phyloP scores from a whole-genome alignment of 2,329 filamentous ascomycete species.

The Sporothrix schenckii region DNA sequence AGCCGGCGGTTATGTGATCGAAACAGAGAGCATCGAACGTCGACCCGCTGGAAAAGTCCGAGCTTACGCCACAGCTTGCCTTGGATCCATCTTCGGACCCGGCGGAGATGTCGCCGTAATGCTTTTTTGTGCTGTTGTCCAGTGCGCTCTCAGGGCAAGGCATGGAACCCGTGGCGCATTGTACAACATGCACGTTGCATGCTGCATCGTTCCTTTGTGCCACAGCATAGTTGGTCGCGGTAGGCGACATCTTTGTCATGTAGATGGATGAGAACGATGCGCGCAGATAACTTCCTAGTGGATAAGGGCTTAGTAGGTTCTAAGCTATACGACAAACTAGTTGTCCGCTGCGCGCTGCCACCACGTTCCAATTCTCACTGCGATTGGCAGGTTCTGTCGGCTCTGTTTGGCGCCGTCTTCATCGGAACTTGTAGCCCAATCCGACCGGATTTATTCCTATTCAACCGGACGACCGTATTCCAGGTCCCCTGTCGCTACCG shows the following conservation, averaged over 20 bases:
- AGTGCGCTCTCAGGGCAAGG: neutral
- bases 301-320: neutral
- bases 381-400: neutral
- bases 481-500: slow-evolving; percentile 7
- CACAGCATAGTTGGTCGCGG: neutral
- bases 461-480: slow-evolving; percentile 16
- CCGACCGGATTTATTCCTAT: slow-evolving; percentile 12
- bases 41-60: slow-evolving; percentile 10
- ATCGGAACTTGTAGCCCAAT: slow-evolving; percentile 1
- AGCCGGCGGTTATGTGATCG: neutral
- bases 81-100: slow-evolving; percentile 30
- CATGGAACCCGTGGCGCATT: neutral
- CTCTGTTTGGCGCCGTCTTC: neutral
- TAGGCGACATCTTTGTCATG: neutral
- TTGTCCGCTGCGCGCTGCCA: neutral
- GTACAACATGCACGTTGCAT: slow-evolving; percentile 6
- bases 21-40: neutral
- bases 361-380: neutral
- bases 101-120: slow-evolving; percentile 29
- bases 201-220: neutral
- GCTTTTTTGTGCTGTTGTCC: neutral
- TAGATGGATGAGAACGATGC: slow-evolving; percentile 3
- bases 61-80: slow-evolving; percentile 23
- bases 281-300: slow-evolving; percentile 15
- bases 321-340: too few relatives aligned